These are phyloP conservation scores for Plantago major DNA, from an alignment of 257 asterid genomes.

Conservation along the genomic window DNA sequence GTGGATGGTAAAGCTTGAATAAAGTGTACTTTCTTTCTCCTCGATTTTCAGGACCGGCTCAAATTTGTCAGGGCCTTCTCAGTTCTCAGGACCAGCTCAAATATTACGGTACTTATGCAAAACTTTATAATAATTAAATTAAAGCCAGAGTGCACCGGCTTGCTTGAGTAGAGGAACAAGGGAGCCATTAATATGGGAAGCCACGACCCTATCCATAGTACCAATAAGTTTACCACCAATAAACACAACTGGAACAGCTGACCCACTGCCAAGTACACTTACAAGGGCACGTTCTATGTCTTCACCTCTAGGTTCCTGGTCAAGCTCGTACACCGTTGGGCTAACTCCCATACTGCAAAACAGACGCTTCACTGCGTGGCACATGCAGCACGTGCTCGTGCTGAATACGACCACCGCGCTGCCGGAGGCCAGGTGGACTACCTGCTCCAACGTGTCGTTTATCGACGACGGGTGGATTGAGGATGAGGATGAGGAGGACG, in stretches of 20 bases:
- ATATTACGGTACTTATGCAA: too few species aligned
- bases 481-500: constrained; percentile 16
- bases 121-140: neutral
- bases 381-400: constrained; percentile 58
- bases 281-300: constrained; percentile 42
- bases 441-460: constrained; percentile 30
- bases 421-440: constrained; percentile 39
- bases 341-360: constrained; percentile 59
- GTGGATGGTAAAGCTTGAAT: too few species aligned
- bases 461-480: neutral
- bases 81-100: too few species aligned
- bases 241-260: constrained; percentile 52
- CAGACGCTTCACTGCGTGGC: constrained; percentile 52
- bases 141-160: constrained; percentile 66
- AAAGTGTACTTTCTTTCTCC: too few species aligned
- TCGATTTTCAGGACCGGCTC: too few species aligned
- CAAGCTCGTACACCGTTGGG: constrained; percentile 53
- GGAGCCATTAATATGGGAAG: constrained; percentile 45
- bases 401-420: constrained; percentile 58
- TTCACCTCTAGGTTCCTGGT: constrained; percentile 41
- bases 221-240: constrained; percentile 58
- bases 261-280: constrained; percentile 31
- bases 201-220: constrained; percentile 57
- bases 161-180: constrained; percentile 55
- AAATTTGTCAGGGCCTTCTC: too few species aligned